Evolutionary conservation across 2,329 filamentous ascomycete species (phyloP).

Genomic region (Alternaria infectoria): DNA sequence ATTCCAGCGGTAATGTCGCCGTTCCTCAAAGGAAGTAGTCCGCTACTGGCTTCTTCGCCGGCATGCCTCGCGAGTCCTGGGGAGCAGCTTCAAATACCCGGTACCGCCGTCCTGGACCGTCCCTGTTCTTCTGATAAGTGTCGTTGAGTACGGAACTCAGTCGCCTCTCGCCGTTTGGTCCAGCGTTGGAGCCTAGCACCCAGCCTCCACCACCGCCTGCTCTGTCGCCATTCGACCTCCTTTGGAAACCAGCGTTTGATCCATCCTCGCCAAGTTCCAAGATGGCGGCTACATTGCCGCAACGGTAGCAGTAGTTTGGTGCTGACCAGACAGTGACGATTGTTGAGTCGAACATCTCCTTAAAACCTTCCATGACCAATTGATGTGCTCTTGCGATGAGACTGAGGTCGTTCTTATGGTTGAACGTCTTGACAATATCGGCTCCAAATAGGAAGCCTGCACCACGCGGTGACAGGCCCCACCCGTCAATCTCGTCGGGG

Average conservation of each 20-base stretch:
- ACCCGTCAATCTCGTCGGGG: constrained; percentile 96
- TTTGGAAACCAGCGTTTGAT: constrained; percentile 54
- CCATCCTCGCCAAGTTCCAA: constrained; percentile 90
- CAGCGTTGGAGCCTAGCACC: constrained; percentile 42
- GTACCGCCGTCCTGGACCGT: constrained; percentile 86
- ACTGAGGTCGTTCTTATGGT: constrained; percentile 89
- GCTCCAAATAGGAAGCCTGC: constrained; percentile 95
- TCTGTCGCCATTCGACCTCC: constrained; percentile 70
- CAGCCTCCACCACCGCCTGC: constrained; percentile 54
- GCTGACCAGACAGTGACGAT: constrained; percentile 97
- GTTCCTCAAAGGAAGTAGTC: constrained; percentile 81
- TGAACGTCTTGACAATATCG: constrained; percentile 94
- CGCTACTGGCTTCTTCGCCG: constrained; percentile 95
- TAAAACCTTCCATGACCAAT: constrained; percentile 98
- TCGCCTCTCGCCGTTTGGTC: constrained; percentile 40
- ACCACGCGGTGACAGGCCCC: constrained; percentile 91
- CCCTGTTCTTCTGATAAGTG: constrained; percentile 52
- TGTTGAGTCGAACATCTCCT: constrained; percentile 90
- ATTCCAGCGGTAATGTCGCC: neutral
- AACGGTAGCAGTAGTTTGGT: constrained; percentile 71
- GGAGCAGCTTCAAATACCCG: constrained; percentile 95
- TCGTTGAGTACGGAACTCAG: constrained; percentile 49
- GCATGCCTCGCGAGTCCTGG: constrained; percentile 96
- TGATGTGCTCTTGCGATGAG: constrained; percentile 95
- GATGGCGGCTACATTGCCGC: constrained; percentile 77